Evolutionary conservation across 176 grass and related monocot genomes (phyloP).

Genomic region (Oryza punctata): DNA sequence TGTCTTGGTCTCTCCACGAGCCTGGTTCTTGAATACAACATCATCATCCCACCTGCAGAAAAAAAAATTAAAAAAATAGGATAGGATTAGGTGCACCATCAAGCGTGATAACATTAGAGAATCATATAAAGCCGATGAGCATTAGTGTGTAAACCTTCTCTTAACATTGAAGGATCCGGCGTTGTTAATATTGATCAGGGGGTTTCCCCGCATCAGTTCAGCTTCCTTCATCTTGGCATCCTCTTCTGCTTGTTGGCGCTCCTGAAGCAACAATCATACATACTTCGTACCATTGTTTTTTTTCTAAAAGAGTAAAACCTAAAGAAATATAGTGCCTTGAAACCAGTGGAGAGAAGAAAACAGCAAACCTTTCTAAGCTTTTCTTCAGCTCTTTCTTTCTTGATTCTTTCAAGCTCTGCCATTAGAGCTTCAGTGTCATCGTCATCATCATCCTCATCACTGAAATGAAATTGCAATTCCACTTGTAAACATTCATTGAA

Average conservation of each 20-base stretch:
- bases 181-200: slow-evolving; percentile 82
- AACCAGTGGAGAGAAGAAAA: not conserved
- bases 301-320: not conserved
- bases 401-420: slow-evolving; percentile 95
- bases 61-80: not conserved
- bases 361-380: slow-evolving; percentile 74
- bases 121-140: not conserved
- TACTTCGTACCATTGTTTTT: not conserved
- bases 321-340: not conserved
- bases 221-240: slow-evolving; percentile 87
- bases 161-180: slow-evolving; percentile 84
- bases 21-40: slow-evolving; percentile 93
- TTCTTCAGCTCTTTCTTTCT: slow-evolving; percentile 88
- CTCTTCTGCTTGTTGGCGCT: slow-evolving; percentile 77
- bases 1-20: slow-evolving; percentile 83
- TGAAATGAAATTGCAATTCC: slow-evolving; percentile 33
- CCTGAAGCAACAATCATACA: slow-evolving; percentile 39
- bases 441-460: slow-evolving; percentile 62
- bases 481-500: not conserved
- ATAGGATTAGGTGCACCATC: slow-evolving; percentile 4
- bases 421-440: slow-evolving; percentile 88
- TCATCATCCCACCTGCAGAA: slow-evolving; percentile 83
- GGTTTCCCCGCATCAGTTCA: slow-evolving; percentile 89
- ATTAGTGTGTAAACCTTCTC: slow-evolving; percentile 58
- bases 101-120: not conserved